Evolutionary conservation across 768 basidiomycete species (phyloP).

Genomic region (Lactarius quietus): DNA sequence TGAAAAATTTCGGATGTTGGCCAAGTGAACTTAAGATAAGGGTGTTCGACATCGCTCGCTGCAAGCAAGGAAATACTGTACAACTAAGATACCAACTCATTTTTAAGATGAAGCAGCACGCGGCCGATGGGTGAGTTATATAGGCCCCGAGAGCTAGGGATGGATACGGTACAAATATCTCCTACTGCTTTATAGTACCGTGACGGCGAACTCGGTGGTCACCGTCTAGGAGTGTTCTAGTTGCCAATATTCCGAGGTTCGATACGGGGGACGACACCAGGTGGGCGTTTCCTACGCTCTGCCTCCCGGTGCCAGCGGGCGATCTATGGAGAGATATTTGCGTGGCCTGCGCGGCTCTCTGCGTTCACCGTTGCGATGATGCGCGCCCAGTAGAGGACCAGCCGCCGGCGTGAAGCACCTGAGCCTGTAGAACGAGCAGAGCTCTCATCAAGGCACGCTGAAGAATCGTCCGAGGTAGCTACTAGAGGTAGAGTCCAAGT

Average conservation of each 20-base stretch:
- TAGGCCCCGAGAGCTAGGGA: no score
- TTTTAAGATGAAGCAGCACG: no score
- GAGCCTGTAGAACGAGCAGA: conserved; percentile 92
- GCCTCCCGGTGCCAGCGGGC: conserved; percentile 85
- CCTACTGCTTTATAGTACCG: no score
- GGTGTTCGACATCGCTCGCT: no score
- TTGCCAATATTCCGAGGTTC: conserved; percentile 49
- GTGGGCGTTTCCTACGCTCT: conserved; percentile 61
- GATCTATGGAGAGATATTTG: conserved; percentile 89
- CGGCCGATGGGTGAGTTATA: no score
- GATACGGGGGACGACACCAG: conserved; percentile 36
- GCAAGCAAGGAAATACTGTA: no score
- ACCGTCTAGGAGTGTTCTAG: no score
- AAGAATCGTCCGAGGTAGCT: conserved; percentile 74
- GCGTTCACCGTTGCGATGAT: conserved; percentile 98
- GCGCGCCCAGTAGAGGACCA: conserved; percentile 73
- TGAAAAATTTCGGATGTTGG: no score
- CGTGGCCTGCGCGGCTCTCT: conserved; percentile 65
- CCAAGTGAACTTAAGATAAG: no score
- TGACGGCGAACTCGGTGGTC: no score
- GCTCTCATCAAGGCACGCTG: conserved; percentile 91
- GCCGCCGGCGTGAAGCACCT: conserved; percentile 93
- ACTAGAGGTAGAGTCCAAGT: conserved; percentile 57
- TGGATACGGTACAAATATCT: no score
- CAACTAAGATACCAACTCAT: no score